These are phyloP conservation scores for Pyrenophora seminiperda DNA, from an alignment of 2,329 filamentous ascomycete species.

Conservation along the genomic window DNA sequence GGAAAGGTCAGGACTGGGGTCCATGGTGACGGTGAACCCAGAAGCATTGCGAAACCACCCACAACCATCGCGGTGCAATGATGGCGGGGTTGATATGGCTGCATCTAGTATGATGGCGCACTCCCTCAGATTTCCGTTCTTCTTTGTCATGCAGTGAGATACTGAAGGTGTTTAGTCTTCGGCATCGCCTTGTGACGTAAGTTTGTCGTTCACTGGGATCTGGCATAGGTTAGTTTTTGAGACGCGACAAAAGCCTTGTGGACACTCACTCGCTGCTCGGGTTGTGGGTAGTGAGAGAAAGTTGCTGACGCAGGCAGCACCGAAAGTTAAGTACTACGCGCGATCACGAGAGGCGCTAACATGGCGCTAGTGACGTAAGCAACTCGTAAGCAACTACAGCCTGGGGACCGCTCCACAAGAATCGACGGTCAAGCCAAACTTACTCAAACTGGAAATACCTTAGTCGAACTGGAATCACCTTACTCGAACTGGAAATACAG, in stretches of 20 bases:
- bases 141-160: conserved; percentile 33
- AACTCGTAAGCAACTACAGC: background rate
- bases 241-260: background rate
- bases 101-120: conserved; percentile 34
- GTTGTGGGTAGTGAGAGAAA: conserved; percentile 30
- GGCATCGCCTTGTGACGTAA: conserved; percentile 29
- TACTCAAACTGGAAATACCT: conserved; percentile 3
- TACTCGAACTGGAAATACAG: conserved; percentile 1
- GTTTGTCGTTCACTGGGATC: conserved; percentile 40
- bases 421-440: conserved; percentile 3
- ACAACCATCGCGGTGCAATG: conserved; percentile 26
- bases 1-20: conserved; percentile 26
- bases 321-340: conserved; percentile 19
- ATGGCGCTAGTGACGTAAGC: conserved; percentile 18
- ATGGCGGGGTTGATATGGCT: conserved; percentile 18
- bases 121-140: conserved; percentile 47
- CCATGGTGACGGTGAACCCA: conserved; percentile 21
- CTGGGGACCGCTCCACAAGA: background rate
- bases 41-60: conserved; percentile 18
- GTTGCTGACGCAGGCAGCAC: conserved; percentile 15
- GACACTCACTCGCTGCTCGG: conserved; percentile 36
- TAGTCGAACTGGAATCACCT: no score
- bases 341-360: conserved; percentile 23
- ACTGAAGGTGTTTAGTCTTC: conserved; percentile 31
- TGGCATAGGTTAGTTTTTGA: conserved; percentile 16